A percentile compares a stretch with the other conserved stretches of the same genome.
Evolutionary conservation across 1,139 yeast species (phyloP).

Genomic region (Hansenula lynferdii): DNA sequence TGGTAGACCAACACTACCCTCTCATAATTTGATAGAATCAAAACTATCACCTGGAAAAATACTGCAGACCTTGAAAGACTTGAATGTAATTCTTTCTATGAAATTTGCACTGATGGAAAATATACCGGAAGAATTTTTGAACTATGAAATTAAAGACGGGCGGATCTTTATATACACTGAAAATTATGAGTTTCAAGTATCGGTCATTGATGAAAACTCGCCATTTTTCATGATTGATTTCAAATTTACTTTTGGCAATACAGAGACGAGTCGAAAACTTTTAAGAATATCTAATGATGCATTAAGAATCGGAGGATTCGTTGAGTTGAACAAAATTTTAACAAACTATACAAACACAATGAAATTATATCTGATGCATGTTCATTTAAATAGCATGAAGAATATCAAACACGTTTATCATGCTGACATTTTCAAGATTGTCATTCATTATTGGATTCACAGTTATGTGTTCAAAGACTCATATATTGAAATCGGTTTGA

Average conservation of each 20-base stretch:
- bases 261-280: slow-evolving; percentile 30
- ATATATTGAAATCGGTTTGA: slow-evolving; percentile 63
- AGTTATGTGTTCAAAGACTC: slow-evolving; percentile 43
- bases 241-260: slow-evolving; percentile 47
- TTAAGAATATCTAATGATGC: slow-evolving; percentile 47
- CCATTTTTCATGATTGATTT: slow-evolving; percentile 80
- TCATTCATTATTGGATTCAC: slow-evolving; percentile 67
- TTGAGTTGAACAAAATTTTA: slow-evolving; percentile 60
- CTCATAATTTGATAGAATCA: slow-evolving; percentile 54
- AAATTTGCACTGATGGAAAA: slow-evolving; percentile 65
- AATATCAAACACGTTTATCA: slow-evolving; percentile 60
- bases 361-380: slow-evolving; percentile 65
- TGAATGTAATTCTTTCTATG: slow-evolving; percentile 70
- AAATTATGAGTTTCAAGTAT: slow-evolving; percentile 66
- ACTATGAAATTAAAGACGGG: slow-evolving; percentile 70
- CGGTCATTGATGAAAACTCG: slow-evolving; percentile 65
- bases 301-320: slow-evolving; percentile 47
- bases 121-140: slow-evolving; percentile 58
- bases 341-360: slow-evolving; percentile 70
- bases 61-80: slow-evolving; percentile 57
- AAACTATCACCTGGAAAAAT: slow-evolving; percentile 53
- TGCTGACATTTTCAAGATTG: slow-evolving; percentile 55
- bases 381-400: slow-evolving; percentile 51
- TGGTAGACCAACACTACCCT: slow-evolving; percentile 74
- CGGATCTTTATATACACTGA: slow-evolving; percentile 64